Evolutionary conservation across 345 rosid genomes (phyloP), one percentile per base, ranked within the genome.

Genomic region (Pelargonium nanum): DNA sequence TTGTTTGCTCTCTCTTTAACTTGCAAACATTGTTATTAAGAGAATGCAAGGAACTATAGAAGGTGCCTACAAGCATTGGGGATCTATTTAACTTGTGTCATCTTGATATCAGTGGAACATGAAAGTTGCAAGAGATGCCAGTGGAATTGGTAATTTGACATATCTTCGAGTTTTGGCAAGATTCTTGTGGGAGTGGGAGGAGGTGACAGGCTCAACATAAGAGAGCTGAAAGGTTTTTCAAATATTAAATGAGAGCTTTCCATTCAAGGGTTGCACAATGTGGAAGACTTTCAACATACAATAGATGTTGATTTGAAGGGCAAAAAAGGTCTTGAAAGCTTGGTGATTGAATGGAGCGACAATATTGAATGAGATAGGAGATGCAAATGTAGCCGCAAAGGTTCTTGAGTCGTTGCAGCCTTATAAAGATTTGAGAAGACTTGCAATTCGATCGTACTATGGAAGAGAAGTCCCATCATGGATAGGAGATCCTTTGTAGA

Each of bases 341-440:
- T 80, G 58, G 45, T 45, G 24, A 60, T 80, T 34, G 50, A 64
- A 65, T 80, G 85, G 78, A 26, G 67, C n/a, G 62, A 4, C 51
- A 19, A 57, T 21, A 34, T 61, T 15, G n/a, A n/a, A n/a, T n/a
- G n/a, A n/a, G n/a, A n/a, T 63, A 25, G 12, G 51, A 24, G 53
- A 63, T 23, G 67, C 61, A 66, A 58, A 22, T 20, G 24, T 51
- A 8, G 68, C 62, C 61, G 40, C 65, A 44, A 19, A 26, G 53
- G 81, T 77, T n/a, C 66, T 82, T 13, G 73, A 65, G 57, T 61
- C 60, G 77, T 73, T 78, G 6, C 77, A 70, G 55, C 83, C 88
- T 53, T 71, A 68, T 55, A 53, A 58, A 55, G 51, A 72, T 55
- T 70, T 83, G 69, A 66, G 59, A 25, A 68, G 19, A 44, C 59